Base-by-base conservation (phyloP, 805 yeast species). In the Candida tammaniensis region DNA sequence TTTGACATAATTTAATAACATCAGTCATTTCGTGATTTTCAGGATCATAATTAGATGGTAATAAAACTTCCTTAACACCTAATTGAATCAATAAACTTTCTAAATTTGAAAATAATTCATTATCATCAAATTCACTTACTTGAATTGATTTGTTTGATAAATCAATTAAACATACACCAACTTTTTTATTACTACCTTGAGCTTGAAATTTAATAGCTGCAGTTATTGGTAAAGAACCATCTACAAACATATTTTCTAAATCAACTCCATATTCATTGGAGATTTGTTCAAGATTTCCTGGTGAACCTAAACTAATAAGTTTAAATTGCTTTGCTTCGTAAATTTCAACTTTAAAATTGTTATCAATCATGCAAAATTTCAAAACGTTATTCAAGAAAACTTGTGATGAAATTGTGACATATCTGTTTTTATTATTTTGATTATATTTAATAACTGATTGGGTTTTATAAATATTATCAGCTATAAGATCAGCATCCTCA, bases 81-180 rank as follows among this genome's bases (percentile, higher is more conserved):
- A 88, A 64, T 56, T 93, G 99, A 46, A 93, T 82, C 39, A 89
- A 57, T 31, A 88, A 69, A 30, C 94, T 80, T 55, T 93, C 98
- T 42, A 91, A 58, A 52, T 89, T 91, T 1, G 95, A 80, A 48
- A 76, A 88, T 7, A 87, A 69, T 30, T 91, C 98, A 51, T 86
- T 88, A 55, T 93, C 99, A 7, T 74, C 74, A 44, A 91, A 83
- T 53, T 89, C 95, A 12, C 82, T 61, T 32, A 88, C 61, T 14
- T 93, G 88, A 20, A 93, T 68, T 20, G 69, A 67, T 40, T 76
- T 74, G 30, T 74, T 68, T 47, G 79, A 79, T 24, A 86, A 76
- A 53, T 93, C 95, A 19, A 86, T 70, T 49, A 85, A 84, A 33
- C 93, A 74, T 16, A 86, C 76, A 0, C 97, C 98, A 12, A 93